These are phyloP conservation scores for Apiospora koreana DNA, from an alignment of 2,329 filamentous ascomycete genomes.

Conservation along the genomic window DNA sequence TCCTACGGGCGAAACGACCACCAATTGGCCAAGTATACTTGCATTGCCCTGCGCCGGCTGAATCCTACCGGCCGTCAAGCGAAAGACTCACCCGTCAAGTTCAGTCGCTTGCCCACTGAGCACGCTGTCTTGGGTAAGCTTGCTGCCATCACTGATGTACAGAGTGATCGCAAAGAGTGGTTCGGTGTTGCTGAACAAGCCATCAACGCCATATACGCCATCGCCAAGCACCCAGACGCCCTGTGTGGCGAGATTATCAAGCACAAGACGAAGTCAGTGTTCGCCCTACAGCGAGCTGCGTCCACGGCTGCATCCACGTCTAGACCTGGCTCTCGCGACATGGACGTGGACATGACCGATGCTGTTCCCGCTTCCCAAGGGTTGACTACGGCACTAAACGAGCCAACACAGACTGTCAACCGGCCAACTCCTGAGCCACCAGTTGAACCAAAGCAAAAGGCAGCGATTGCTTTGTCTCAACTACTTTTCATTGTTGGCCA, in stretches of 20 bases:
- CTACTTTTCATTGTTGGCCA: constrained; percentile 94
- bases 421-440: constrained; percentile 29
- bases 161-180: constrained; percentile 92
- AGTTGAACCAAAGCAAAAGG: constrained; percentile 60
- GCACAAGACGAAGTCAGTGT: constrained; percentile 83
- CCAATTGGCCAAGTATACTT: constrained; percentile 91
- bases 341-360: constrained; percentile 36
- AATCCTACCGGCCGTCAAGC: constrained; percentile 80
- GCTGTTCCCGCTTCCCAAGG: constrained; percentile 32
- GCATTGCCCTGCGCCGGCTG: constrained; percentile 87
- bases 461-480: constrained; percentile 79
- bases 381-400: constrained; percentile 31
- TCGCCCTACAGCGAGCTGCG: constrained; percentile 40
- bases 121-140: constrained; percentile 83
- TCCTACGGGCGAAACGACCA: constrained; percentile 78
- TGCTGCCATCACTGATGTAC: constrained; percentile 81
- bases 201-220: constrained; percentile 89
- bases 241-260: constrained; percentile 90
- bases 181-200: constrained; percentile 95
- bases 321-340: constrained; percentile 49
- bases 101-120: constrained; percentile 84
- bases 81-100: constrained; percentile 68
- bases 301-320: constrained; percentile 28
- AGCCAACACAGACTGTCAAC: constrained; percentile 33
- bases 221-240: constrained; percentile 91